Conservation (phyloP, 768 basidiomycete genomes). For the Mycena metata region DNA sequence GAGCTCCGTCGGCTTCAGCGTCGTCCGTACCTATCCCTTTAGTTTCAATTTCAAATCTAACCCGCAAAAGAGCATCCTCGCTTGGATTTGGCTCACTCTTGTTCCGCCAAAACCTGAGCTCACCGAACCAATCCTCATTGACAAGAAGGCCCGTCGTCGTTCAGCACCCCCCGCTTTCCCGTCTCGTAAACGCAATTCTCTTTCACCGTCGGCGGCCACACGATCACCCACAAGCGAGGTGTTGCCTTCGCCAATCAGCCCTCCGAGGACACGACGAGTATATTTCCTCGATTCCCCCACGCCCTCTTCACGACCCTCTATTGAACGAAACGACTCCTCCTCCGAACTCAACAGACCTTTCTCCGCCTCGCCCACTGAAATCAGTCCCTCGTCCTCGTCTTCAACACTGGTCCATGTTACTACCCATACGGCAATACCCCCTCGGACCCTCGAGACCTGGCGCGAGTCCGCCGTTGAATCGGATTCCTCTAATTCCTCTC, state of each 20-base stretch:
- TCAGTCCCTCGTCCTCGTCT: slow-evolving; percentile 40
- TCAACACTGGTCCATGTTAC: slow-evolving; percentile 39
- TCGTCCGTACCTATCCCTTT: slow-evolving; percentile 35
- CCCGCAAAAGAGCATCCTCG: slow-evolving; percentile 42
- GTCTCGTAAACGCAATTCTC: slow-evolving; percentile 20
- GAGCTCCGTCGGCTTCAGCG: slow-evolving; percentile 43
- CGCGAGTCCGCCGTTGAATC: slow-evolving; percentile 38
- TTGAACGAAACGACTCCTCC: slow-evolving; percentile 36
- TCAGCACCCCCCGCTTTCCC: slow-evolving; percentile 41
- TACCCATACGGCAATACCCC: slow-evolving; percentile 28
- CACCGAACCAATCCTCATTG: slow-evolving; percentile 33
- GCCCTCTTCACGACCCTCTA: slow-evolving; percentile 31
- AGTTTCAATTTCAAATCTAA: background rate
- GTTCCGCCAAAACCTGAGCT: slow-evolving; percentile 36
- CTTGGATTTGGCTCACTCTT: slow-evolving; percentile 43
- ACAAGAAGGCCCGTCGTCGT: slow-evolving; percentile 41
- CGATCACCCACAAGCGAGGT: slow-evolving; percentile 4
- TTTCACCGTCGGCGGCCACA: slow-evolving; percentile 14
- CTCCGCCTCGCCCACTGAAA: slow-evolving; percentile 24
- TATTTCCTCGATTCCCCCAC: slow-evolving; percentile 40
- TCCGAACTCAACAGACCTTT: slow-evolving; percentile 10
- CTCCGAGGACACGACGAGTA: slow-evolving; percentile 35
- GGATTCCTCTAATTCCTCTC: slow-evolving; percentile 35
- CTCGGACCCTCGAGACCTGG: slow-evolving; percentile 31
- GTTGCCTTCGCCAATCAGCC: slow-evolving; percentile 15